Percentiles rank a stretch among this genome's conserved stretches.
These are phyloP conservation scores for Lepidium aucheri DNA, from an alignment of 345 rosid genomes.

Conservation along the genomic window DNA sequence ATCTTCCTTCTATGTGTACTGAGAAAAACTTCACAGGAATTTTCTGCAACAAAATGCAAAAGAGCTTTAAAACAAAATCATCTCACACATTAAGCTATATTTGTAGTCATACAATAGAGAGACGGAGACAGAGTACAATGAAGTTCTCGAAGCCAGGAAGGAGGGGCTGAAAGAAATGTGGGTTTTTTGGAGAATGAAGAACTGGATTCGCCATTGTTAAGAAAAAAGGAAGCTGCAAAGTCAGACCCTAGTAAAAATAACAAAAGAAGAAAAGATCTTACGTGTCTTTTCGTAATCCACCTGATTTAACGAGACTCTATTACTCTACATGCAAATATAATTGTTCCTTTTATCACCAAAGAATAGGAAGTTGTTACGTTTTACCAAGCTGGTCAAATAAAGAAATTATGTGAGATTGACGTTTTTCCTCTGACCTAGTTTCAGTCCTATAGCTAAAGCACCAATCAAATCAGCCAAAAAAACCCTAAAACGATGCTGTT, in stretches of 20 bases:
- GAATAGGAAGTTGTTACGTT: no score
- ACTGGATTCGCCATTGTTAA: background rate
- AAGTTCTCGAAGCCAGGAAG: background rate
- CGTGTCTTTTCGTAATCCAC: no score
- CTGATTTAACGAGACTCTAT: no score
- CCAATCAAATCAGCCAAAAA: background rate
- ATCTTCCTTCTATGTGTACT: background rate
- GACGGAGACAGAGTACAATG: background rate
- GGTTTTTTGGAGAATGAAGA: background rate
- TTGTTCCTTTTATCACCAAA: no score
- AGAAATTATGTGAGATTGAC: background rate
- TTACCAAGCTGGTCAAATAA: no score
- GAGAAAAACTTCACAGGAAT: background rate
- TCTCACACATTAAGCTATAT: background rate
- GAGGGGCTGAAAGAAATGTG: constrained; percentile 11
- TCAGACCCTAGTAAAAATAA: no score
- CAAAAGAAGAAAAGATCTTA: no score
- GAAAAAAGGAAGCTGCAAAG: background rate
- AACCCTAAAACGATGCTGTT: background rate
- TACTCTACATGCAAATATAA: no score
- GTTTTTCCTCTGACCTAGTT: background rate
- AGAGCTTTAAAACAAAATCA: background rate
- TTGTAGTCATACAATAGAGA: background rate
- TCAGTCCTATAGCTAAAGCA: background rate
- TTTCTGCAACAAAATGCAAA: constrained; percentile 6